phyloP scores from a whole-genome alignment of 495 filamentous ascomycete species.

The Lophiotrema nucula region DNA sequence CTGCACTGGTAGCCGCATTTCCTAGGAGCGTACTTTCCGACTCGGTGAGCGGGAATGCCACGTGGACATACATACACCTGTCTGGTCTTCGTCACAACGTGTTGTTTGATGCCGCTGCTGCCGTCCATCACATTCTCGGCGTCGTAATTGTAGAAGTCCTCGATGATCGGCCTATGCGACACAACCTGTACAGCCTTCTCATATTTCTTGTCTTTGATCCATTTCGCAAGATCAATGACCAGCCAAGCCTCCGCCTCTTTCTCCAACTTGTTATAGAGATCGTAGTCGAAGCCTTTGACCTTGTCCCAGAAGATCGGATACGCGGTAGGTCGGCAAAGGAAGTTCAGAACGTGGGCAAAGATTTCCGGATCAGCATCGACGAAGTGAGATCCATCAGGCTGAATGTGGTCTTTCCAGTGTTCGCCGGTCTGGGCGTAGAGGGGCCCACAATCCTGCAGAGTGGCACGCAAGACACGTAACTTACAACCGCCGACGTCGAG shows the following conservation, averaged over 20 bases:
- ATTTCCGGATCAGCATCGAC: conserved; percentile 44
- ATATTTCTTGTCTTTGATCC: conserved; percentile 26
- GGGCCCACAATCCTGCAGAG: background rate
- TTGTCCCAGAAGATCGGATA: conserved; percentile 45
- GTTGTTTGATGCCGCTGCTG: no score
- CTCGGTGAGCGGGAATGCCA: no score
- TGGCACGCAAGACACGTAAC: background rate
- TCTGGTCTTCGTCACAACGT: no score
- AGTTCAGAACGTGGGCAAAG: conserved; percentile 47
- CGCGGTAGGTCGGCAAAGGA: conserved; percentile 38
- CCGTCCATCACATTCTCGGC: no score
- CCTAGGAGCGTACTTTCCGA: no score
- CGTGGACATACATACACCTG: no score
- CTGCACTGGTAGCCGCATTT: no score
- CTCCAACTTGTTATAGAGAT: conserved; percentile 38
- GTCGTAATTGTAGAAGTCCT: no score
- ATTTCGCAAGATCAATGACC: conserved; percentile 35
- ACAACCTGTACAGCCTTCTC: background rate
- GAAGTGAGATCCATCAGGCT: conserved; percentile 44
- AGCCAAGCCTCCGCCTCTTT: conserved; percentile 42
- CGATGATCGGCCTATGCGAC: no score
- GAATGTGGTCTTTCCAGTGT: background rate
- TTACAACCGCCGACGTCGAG: background rate
- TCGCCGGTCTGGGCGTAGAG: background rate
- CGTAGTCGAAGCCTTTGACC: conserved; percentile 40